phyloP scores from a whole-genome alignment of 2,329 filamentous ascomycete species.

The Penicillium sp. region DNA sequence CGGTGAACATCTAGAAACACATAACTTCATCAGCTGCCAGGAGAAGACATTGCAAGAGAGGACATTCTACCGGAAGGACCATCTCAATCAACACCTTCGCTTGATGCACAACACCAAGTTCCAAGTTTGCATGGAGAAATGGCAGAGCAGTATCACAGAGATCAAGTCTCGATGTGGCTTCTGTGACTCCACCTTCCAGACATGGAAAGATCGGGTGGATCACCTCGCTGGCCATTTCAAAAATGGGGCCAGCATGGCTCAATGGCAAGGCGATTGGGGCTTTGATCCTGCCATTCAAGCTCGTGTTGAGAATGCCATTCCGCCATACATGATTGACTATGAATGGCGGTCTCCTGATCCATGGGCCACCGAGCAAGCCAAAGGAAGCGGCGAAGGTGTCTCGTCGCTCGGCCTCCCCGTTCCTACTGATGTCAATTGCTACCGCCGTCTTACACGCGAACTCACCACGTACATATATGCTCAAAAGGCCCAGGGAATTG shows the following conservation, averaged over 20 bases:
- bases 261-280: slow-evolving; percentile 46
- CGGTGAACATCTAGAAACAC: slow-evolving; percentile 58
- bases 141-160: slow-evolving; percentile 58
- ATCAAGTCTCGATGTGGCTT: slow-evolving; percentile 54
- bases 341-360: slow-evolving; percentile 36
- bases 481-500: slow-evolving; percentile 33
- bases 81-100: slow-evolving; percentile 62
- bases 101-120: slow-evolving; percentile 62
- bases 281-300: slow-evolving; percentile 40
- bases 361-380: slow-evolving; percentile 28
- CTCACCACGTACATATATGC: slow-evolving; percentile 43
- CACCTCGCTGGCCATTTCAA: slow-evolving; percentile 45
- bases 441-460: slow-evolving; percentile 42
- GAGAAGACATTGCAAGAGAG: slow-evolving; percentile 62
- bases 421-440: slow-evolving; percentile 44
- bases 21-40: slow-evolving; percentile 61
- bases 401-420: slow-evolving; percentile 22
- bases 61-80: slow-evolving; percentile 65
- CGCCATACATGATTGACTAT: slow-evolving; percentile 40
- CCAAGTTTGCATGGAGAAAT: slow-evolving; percentile 57
- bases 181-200: slow-evolving; percentile 42
- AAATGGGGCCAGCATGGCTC: slow-evolving; percentile 38
- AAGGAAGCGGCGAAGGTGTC: slow-evolving; percentile 15
- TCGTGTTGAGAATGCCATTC: slow-evolving; percentile 40
- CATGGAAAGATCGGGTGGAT: slow-evolving; percentile 49